Evolutionary conservation across 371 early-diverging fungal species (phyloP), one percentile per base, ranked within the genome.

Genomic region (Haplosporangium sp.): DNA sequence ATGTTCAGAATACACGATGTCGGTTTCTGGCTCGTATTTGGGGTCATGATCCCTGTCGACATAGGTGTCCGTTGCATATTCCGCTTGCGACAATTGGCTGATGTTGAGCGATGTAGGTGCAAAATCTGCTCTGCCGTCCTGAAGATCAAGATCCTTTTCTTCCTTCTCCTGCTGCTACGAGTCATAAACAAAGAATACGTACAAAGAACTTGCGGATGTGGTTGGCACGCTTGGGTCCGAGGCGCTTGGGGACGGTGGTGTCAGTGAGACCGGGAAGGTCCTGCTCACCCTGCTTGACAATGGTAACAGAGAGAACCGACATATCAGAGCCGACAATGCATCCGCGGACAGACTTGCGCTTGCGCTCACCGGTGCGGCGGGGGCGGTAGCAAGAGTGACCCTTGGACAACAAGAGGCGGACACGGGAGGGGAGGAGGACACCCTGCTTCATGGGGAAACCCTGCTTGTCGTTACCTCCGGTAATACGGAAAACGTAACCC

Each of bases 401-500:
- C 89, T 97, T 93, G 80, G 92, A 91, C 81, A 99, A 92, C 79
- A 94, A 87, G 79, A 98, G 94, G 73, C 97, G 93, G 73, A 97
- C 95, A 94, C 99, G 96, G 85, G 93, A 89, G 64, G 92, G 91
- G 68, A 93, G 88, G 72, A 97, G 91, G 67, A 99, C 94, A 91
- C 97, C 98, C 88, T 96, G 96, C 93, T 96, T 98, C 95, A 94
- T 94, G 82, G 95, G 95, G 92, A 94, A 94, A 86, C 99, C 99
- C 92, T 99, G 99, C 90, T 97, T 97, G 92, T 99, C 99, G 91
- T 98, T 96, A 81, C 99, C 99, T 82, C 99, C 99, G 70, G 96
- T 94, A 82, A 99, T 96, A 83, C 96, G 94, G 91, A 99, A 94
- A 81, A 98, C 93, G 90, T 96, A 98, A 72, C 99, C 99, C 90